phyloP scores from a whole-genome alignment of 306 rosid genomes.

The Acacia crassicarpa region DNA sequence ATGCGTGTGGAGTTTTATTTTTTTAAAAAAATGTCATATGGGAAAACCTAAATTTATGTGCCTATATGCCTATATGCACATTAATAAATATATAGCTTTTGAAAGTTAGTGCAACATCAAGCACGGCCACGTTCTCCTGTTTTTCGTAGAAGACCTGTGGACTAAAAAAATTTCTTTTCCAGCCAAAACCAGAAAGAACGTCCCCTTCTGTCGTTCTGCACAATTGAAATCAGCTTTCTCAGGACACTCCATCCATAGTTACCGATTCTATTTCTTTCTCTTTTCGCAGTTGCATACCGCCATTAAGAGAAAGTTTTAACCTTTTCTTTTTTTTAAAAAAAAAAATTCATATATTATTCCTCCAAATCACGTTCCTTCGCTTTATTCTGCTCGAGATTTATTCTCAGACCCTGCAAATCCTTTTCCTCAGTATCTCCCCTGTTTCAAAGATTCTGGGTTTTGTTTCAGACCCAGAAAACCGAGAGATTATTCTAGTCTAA shows the following conservation, averaged over 20 bases:
- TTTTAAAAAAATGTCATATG: neutral
- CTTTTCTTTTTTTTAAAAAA: neutral
- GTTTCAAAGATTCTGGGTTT: constrained; percentile 39
- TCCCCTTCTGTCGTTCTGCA: constrained; percentile 16
- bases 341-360: constrained; percentile 32
- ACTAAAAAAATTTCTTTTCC: neutral
- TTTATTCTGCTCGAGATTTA: constrained; percentile 23
- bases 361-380: constrained; percentile 8
- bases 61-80: neutral
- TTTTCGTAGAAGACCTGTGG: neutral
- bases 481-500: neutral
- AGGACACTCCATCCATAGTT: constrained; percentile 17
- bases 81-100: neutral
- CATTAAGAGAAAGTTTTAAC: constrained; percentile 16
- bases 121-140: neutral
- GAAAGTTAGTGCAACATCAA: neutral
- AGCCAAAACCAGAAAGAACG: constrained; percentile 25
- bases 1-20: neutral
- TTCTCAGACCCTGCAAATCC: constrained; percentile 30
- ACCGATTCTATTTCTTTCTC: constrained; percentile 39
- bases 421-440: constrained; percentile 13
- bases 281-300: constrained; percentile 11
- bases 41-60: neutral
- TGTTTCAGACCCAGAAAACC: constrained; percentile 2
- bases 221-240: constrained; percentile 20